Evolutionary conservation across 768 basidiomycete genomes (phyloP).

Genomic region (Phylloporus rhodoxanthus): DNA sequence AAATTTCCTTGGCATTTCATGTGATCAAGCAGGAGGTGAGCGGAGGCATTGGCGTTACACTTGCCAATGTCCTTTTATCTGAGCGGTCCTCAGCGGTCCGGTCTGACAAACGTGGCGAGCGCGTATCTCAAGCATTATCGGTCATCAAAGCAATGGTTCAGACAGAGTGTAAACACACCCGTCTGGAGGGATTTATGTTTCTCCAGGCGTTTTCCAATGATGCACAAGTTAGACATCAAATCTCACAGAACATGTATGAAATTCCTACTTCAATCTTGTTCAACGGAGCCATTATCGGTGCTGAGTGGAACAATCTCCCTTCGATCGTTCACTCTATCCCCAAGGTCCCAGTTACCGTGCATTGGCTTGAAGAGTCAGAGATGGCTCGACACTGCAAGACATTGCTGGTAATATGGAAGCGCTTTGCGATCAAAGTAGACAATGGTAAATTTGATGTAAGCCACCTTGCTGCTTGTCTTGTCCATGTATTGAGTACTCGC

Average conservation of each 20-base stretch:
- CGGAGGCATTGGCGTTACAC: conserved; percentile 38
- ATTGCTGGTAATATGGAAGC: conserved; percentile 37
- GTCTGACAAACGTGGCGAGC: conserved; percentile 12
- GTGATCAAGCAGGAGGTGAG: conserved; percentile 44
- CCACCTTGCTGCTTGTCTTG: conserved; percentile 1
- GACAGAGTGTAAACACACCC: conserved; percentile 20
- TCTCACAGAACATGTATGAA: conserved; percentile 10
- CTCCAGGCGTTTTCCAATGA: conserved; percentile 34
- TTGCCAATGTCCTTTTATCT: conserved; percentile 38
- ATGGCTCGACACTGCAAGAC: conserved; percentile 35
- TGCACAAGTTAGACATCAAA: conserved; percentile 4
- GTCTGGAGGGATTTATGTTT: conserved; percentile 31
- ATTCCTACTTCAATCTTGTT: conserved; percentile 36
- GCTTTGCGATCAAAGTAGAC: conserved; percentile 18
- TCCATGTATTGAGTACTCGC: conserved; percentile 3
- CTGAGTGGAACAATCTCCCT: conserved; percentile 22
- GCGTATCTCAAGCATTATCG: conserved; percentile 32
- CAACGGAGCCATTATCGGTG: conserved; percentile 38
- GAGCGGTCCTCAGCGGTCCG: background rate
- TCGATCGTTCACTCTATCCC: conserved; percentile 25
- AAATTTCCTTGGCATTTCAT: conserved; percentile 34
- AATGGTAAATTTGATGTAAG: conserved; percentile 23
- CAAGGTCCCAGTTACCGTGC: conserved; percentile 22
- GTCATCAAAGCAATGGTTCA: conserved; percentile 37
- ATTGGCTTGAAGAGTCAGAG: conserved; percentile 36